Base-by-base conservation (phyloP, 305 asterid species). In the Lippia alba region DNA sequence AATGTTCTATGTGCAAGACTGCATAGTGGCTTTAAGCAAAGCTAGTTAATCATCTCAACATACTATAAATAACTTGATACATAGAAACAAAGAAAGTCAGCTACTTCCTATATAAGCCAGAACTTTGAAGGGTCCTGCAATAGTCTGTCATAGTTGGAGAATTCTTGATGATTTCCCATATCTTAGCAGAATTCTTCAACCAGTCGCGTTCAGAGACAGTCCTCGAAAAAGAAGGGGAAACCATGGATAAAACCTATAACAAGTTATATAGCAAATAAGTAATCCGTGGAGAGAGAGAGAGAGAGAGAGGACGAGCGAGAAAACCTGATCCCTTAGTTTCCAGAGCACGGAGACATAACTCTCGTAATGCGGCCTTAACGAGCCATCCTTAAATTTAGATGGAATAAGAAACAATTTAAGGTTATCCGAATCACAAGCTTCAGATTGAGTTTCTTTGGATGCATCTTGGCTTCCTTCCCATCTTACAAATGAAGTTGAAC, bases 151-250 rank as follows among this genome's bases (percentile, higher is more conserved):
- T 75, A 9, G 73, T 70, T 6, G 96, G 78, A 15, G 97, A 89
- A 49, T 74, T 82, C 86, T 79, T 91, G 16, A 94, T 75, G 69
- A 86, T 78, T 41, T 91, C 99, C 99, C 97, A 91, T 78, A 94
- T 86, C 89, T 89, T 94, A 33, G 89, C 90, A 55, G 97, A 91
- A 78, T 94, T 94, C 89, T 89, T 91, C 83, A 94, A 75, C 99
- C 99, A 94, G 67, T 91, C 97, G 0, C 97, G 96, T 78, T 94
- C 99, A 12, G 97, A 91, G 65, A 91, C 86, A 11, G 85, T 83
- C 80, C 97, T 89, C 17, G 93, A 78, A 75, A 91, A 94, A 1
- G 94, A 79, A 4, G 96, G 82, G 19, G 86, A 74, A 68, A 74
- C 77, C 91, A 82, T 91, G 0, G 97, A 88, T 76, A 94, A 64